phyloP scores from a whole-genome alignment of 1,284 basidiomycete species.

The Rhizoctonia solani region DNA sequence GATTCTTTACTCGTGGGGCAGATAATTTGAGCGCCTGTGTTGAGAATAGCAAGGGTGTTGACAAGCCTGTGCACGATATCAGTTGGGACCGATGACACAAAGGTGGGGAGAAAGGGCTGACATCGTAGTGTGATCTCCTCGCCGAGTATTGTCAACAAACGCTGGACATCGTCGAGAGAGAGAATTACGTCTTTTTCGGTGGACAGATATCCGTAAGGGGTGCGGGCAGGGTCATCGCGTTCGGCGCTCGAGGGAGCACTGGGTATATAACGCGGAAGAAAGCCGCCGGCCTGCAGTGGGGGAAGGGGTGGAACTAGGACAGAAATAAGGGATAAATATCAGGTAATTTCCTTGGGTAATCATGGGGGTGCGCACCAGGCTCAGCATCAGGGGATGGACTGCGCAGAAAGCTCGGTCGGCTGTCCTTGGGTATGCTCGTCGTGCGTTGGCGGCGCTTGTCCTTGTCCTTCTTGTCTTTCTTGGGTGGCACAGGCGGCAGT shows the following conservation, averaged over 20 bases:
- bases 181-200: constrained; percentile 74
- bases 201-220: constrained; percentile 67
- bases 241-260: constrained; percentile 35
- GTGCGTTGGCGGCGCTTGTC: constrained; percentile 43
- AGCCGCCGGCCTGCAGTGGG: constrained; percentile 61
- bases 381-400: constrained; percentile 12
- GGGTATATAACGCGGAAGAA: constrained; percentile 59
- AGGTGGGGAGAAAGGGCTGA: constrained; percentile 38
- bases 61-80: constrained; percentile 57
- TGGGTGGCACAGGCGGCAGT: constrained; percentile 45
- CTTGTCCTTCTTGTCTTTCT: constrained; percentile 56
- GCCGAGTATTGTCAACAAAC: constrained; percentile 70
- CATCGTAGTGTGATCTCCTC: constrained; percentile 69
- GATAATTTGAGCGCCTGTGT: constrained; percentile 83
- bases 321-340: background rate
- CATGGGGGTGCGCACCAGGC: background rate
- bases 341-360: no score
- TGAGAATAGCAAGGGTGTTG: constrained; percentile 87
- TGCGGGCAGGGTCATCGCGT: constrained; percentile 33
- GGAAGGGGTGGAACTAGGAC: constrained; percentile 41
- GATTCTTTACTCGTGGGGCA: constrained; percentile 65
- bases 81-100: background rate
- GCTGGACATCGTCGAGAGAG: constrained; percentile 70
- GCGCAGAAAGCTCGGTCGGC: constrained; percentile 21
- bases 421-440: constrained; percentile 29